phyloP scores from a whole-genome alignment of 805 yeast genomes.

The Lachancea fermentati region DNA sequence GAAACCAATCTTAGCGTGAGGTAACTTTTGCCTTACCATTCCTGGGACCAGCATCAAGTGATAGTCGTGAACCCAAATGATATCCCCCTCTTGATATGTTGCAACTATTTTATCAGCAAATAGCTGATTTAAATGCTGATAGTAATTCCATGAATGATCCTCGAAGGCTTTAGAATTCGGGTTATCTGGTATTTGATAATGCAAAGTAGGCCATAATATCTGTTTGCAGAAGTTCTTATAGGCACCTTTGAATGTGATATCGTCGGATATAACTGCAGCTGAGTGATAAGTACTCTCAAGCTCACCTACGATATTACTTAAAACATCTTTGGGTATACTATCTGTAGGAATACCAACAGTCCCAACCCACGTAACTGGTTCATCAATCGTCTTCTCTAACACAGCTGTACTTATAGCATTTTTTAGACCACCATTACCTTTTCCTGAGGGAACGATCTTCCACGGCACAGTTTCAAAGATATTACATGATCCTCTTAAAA shows the following conservation, averaged over 20 bases:
- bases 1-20: slow-evolving; percentile 83
- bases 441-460: slow-evolving; percentile 59
- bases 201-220: slow-evolving; percentile 92
- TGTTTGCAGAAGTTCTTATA: slow-evolving; percentile 90
- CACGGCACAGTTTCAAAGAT: slow-evolving; percentile 55
- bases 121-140: slow-evolving; percentile 64
- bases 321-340: slow-evolving; percentile 55
- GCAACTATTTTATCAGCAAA: slow-evolving; percentile 73
- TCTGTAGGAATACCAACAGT: slow-evolving; percentile 89
- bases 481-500: slow-evolving; percentile 35
- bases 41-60: slow-evolving; percentile 82
- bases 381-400: slow-evolving; percentile 33
- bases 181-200: slow-evolving; percentile 91
- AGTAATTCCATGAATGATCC: slow-evolving; percentile 90
- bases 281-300: slow-evolving; percentile 48
- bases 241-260: slow-evolving; percentile 81
- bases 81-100: slow-evolving; percentile 66
- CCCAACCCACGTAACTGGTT: slow-evolving; percentile 72
- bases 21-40: slow-evolving; percentile 70
- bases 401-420: slow-evolving; percentile 73
- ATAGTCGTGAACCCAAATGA: slow-evolving; percentile 91
- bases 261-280: slow-evolving; percentile 67
- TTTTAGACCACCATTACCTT: slow-evolving; percentile 83
- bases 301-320: slow-evolving; percentile 44
- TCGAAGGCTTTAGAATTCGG: slow-evolving; percentile 92